A percentile compares a stretch with the other conserved stretches of the same genome.
These are phyloP conservation scores for Chytriomyces hyalinus DNA, from an alignment of 192 early-diverging fungal species.

Conservation along the genomic window DNA sequence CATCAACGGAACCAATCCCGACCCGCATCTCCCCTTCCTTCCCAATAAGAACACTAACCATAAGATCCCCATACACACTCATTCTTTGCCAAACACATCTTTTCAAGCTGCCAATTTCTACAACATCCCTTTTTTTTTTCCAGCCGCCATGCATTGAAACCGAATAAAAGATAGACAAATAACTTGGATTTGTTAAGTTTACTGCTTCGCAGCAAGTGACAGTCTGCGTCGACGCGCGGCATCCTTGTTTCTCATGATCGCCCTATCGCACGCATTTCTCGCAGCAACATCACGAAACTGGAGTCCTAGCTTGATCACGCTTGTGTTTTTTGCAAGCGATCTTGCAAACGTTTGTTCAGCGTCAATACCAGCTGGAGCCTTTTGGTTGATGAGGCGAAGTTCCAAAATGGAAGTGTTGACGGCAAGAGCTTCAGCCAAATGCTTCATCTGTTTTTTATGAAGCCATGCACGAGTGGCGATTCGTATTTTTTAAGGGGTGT, in stretches of 20 bases:
- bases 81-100: too few species aligned
- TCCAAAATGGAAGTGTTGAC: slow-evolving; percentile 48
- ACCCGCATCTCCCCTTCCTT: too few species aligned
- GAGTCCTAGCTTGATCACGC: slow-evolving; percentile 45
- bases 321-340: slow-evolving; percentile 53
- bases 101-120: too few species aligned
- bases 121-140: too few species aligned
- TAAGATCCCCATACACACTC: too few species aligned
- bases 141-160: too few species aligned
- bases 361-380: slow-evolving; percentile 51
- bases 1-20: too few species aligned
- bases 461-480: neutral
- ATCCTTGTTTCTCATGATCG: slow-evolving; percentile 59
- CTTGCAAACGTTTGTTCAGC: slow-evolving; percentile 56
- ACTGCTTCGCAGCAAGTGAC: neutral
- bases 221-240: slow-evolving; percentile 41
- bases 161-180: too few species aligned
- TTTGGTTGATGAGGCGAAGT: slow-evolving; percentile 50
- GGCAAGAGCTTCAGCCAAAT: slow-evolving; percentile 48
- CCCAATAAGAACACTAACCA: too few species aligned
- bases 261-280: slow-evolving; percentile 49
- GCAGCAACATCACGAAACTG: slow-evolving; percentile 52
- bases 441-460: slow-evolving; percentile 44
- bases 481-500: neutral
- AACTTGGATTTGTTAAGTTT: too few species aligned